phyloP scores from a whole-genome alignment of 139 green algal species.

The Tetraselmis chui region DNA sequence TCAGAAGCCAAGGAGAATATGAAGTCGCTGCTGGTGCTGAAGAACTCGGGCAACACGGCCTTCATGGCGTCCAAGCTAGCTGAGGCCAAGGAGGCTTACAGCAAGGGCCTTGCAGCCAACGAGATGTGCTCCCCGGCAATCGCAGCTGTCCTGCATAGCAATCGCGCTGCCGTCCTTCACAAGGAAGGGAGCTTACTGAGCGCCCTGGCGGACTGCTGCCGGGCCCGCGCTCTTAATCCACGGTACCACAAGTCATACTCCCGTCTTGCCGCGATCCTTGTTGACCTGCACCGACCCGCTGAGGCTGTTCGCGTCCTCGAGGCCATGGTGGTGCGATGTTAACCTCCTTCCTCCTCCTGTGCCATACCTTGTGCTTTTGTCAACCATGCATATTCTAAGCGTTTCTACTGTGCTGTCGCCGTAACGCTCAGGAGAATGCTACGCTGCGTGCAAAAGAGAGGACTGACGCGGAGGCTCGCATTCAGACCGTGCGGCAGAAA shows the following conservation, averaged over 20 bases:
- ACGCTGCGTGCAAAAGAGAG: background rate
- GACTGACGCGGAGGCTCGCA: background rate
- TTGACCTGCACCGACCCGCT: conserved; percentile 24
- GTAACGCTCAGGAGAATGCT: too few relatives aligned
- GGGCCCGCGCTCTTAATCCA: conserved; percentile 55
- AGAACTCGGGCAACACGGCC: conserved; percentile 50
- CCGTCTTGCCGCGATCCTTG: conserved; percentile 32
- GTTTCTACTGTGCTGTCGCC: too few relatives aligned
- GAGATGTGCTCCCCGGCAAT: conserved; percentile 20
- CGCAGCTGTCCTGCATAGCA: conserved; percentile 68
- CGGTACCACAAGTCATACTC: conserved; percentile 42
- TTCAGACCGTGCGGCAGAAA: conserved; percentile 20
- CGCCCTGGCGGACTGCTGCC: conserved; percentile 68
- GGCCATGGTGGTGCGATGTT: conserved; percentile 2
- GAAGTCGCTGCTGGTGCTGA: conserved; percentile 19
- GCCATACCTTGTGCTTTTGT: background rate
- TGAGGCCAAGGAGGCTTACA: conserved; percentile 42
- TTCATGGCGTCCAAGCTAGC: conserved; percentile 22
- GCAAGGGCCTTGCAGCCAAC: conserved; percentile 20
- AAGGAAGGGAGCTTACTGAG: conserved; percentile 25
- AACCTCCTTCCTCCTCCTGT: too few relatives aligned
- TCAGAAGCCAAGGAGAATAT: conserved; percentile 12
- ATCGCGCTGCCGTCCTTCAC: conserved; percentile 58
- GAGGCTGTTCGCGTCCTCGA: conserved; percentile 23
- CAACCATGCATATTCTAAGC: too few relatives aligned